Conservation (phyloP, 306 rosid genomes). For the Erythrophleum fordii region DNA sequence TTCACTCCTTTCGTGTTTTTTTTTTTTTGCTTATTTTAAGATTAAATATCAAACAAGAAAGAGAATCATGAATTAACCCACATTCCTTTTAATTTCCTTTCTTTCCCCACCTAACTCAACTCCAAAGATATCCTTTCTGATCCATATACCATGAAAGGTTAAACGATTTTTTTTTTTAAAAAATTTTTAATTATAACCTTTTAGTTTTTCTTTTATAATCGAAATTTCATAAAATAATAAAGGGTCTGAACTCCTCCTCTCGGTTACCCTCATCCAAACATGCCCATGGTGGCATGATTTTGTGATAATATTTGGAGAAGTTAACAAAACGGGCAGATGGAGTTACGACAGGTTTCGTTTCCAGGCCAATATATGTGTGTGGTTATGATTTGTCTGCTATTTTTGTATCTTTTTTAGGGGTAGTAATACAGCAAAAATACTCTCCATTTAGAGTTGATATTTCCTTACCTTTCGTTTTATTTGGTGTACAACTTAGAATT, state of each 20-base stretch:
- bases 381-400: not conserved
- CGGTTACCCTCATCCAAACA: not conserved
- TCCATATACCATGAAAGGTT: not conserved
- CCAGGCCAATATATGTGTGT: not conserved
- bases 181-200: not conserved
- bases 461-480: not conserved
- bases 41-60: not conserved
- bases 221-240: not conserved
- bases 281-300: not conserved
- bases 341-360: not conserved
- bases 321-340: not conserved
- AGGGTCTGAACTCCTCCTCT: not conserved
- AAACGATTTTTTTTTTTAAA: not conserved
- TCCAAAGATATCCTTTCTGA: not conserved
- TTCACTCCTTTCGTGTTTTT: not conserved
- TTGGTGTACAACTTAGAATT: not conserved
- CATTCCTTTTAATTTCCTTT: not conserved
- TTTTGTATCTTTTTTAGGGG: not conserved
- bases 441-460: not conserved
- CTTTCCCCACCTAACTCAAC: not conserved
- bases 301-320: not conserved
- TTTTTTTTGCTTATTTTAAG: not conserved
- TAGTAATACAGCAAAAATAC: not conserved
- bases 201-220: not conserved
- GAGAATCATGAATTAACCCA: not conserved